Evolutionary conservation across 2,329 filamentous ascomycete genomes (phyloP).

Genomic region (Diplodia sapinea): DNA sequence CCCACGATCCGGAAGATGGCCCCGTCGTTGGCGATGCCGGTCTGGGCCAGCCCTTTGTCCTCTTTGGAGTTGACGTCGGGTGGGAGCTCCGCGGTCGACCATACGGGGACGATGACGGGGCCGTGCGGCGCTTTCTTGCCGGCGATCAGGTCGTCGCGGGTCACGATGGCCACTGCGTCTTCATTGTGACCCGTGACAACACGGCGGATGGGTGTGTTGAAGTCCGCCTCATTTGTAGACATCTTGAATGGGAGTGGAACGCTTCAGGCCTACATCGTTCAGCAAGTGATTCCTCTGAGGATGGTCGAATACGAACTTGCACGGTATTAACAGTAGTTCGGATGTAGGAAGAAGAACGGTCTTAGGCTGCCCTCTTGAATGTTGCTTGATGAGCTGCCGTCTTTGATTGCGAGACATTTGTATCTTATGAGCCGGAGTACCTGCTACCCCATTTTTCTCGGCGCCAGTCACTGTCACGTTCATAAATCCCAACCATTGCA

Average conservation of each 20-base stretch:
- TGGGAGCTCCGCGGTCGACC: slow-evolving; percentile 18
- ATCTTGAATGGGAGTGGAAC: neutral
- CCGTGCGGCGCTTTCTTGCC: slow-evolving; percentile 7
- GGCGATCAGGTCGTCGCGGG: slow-evolving; percentile 1
- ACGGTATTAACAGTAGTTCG: neutral
- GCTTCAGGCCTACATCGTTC: neutral
- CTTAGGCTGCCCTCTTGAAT: neutral
- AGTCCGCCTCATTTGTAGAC: slow-evolving; percentile 17
- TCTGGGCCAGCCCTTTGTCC: slow-evolving; percentile 2
- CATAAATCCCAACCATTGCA: neutral
- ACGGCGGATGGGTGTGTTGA: slow-evolving; percentile 12
- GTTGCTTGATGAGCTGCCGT: neutral
- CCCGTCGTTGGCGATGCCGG: slow-evolving; percentile 4
- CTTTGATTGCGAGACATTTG: neutral
- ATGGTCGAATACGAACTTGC: neutral
- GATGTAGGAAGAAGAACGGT: neutral
- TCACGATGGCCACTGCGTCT: neutral
- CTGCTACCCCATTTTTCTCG: neutral
- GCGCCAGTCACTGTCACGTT: neutral
- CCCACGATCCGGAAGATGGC: neutral
- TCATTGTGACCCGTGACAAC: slow-evolving; percentile 14
- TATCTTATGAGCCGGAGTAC: neutral
- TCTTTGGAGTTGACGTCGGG: slow-evolving; percentile 8
- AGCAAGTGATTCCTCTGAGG: neutral
- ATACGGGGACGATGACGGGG: neutral